Evolutionary conservation across 2,329 filamentous ascomycete genomes (phyloP).

Genomic region (Epichloe sylvatica): DNA sequence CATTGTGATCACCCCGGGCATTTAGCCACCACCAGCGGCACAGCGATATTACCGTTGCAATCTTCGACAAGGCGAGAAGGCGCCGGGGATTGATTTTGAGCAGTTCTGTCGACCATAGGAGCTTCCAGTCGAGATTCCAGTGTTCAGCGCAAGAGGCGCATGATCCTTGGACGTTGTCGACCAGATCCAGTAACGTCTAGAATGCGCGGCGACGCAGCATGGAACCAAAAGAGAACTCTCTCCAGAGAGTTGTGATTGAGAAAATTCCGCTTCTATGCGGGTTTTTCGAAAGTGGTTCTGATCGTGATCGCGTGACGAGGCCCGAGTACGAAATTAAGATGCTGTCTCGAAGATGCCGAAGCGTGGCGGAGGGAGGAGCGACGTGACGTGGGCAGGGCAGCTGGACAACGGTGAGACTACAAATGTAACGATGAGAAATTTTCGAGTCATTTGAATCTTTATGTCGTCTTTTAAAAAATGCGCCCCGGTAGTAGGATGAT

Average conservation of each 20-base stretch:
- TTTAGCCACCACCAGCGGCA: slow-evolving; percentile 16
- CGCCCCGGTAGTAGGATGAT: slow-evolving; percentile 3
- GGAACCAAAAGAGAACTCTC: neutral
- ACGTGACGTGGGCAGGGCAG: neutral
- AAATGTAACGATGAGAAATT: neutral
- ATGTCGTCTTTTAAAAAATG: neutral
- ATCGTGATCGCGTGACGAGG: neutral
- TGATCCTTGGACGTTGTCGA: slow-evolving; percentile 1
- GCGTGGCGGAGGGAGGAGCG: neutral
- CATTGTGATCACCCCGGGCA: slow-evolving; percentile 42
- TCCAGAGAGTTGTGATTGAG: neutral
- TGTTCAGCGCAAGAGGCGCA: slow-evolving; percentile 5
- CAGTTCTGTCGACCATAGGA: neutral
- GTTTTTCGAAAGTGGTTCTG: neutral
- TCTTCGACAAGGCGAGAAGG: neutral
- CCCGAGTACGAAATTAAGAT: neutral
- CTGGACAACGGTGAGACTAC: neutral
- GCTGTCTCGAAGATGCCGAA: slow-evolving; percentile 1
- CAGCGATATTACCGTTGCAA: neutral
- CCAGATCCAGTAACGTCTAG: neutral
- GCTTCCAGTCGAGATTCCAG: neutral
- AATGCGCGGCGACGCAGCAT: neutral
- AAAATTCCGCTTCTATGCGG: neutral
- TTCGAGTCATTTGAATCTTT: neutral
- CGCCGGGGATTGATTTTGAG: neutral